Percentiles rank a stretch among this genome's conserved stretches.
Conservation (phyloP, 768 basidiomycete species). For the Boletus vermiculosoides region DNA sequence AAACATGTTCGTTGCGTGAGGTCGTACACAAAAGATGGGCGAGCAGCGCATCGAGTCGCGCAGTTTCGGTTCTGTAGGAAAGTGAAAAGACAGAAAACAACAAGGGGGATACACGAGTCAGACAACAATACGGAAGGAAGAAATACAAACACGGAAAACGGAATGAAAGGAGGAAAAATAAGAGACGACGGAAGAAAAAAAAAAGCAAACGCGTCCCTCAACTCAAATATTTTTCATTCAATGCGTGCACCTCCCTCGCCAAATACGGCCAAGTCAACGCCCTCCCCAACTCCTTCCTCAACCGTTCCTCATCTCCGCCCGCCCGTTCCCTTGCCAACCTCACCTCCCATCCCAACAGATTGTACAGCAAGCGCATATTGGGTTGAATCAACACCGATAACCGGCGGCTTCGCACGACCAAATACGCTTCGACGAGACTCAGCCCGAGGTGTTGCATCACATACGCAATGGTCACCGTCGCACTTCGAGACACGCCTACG, state of each 20-base stretch:
- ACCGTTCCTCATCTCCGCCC: conserved; percentile 45
- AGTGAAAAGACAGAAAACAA: neutral
- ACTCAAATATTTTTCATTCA: conserved; percentile 80
- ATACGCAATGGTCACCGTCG: conserved; percentile 95
- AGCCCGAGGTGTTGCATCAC: conserved; percentile 90
- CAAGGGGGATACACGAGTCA: no score
- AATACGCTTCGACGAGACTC: conserved; percentile 89
- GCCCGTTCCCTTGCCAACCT: conserved; percentile 80
- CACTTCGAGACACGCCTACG: conserved; percentile 97
- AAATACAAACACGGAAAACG: neutral
- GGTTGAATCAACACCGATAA: conserved; percentile 92
- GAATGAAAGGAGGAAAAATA: neutral
- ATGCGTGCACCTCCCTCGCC: conserved; percentile 77
- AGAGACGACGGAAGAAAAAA: no score
- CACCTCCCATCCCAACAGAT: conserved; percentile 93
- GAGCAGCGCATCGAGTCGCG: neutral
- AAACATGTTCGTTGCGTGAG: neutral
- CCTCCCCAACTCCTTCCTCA: conserved; percentile 60
- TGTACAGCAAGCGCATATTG: conserved; percentile 93
- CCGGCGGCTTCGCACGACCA: conserved; percentile 86
- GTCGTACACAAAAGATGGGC: neutral
- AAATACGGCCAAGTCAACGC: conserved; percentile 83
- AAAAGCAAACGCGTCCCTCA: conserved; percentile 1
- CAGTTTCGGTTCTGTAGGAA: neutral
- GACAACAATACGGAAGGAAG: neutral